These are phyloP conservation scores for Phytopythium helicoides DNA, from an alignment of 352 stramenopile species.

Conservation along the genomic window DNA sequence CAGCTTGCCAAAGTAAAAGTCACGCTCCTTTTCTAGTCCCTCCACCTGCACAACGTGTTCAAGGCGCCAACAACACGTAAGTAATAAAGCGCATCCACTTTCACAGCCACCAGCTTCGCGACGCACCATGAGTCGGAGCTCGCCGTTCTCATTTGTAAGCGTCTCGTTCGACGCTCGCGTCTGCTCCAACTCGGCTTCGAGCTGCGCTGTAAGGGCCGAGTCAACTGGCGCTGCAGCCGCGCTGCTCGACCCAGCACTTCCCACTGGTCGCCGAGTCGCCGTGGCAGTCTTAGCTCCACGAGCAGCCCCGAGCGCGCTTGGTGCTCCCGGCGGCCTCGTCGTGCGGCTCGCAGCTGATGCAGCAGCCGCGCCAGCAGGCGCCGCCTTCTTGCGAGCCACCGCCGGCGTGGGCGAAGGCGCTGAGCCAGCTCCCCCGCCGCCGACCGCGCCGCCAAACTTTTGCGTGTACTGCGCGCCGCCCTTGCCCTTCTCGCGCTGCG, in stretches of 20 bases:
- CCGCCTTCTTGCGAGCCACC: constrained; percentile 27
- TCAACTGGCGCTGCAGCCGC: constrained; percentile 14
- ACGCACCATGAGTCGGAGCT: constrained; percentile 62
- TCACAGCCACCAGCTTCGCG: constrained; percentile 4
- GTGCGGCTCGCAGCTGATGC: constrained; percentile 20
- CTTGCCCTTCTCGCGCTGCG: constrained; percentile 93
- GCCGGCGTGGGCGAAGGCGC: constrained; percentile 27
- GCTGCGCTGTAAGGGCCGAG: constrained; percentile 31
- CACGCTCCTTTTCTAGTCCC: constrained; percentile 92
- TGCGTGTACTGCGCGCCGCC: constrained; percentile 81
- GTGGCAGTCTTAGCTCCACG: constrained; percentile 20
- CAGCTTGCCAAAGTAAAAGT: constrained; percentile 99
- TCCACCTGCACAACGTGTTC: constrained; percentile 54
- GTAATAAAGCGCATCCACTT: neutral
- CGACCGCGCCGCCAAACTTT: constrained; percentile 49
- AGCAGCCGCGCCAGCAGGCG: constrained; percentile 13
- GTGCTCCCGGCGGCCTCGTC: constrained; percentile 46
- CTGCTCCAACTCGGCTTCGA: constrained; percentile 80
- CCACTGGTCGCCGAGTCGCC: constrained; percentile 28
- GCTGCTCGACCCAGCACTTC: constrained; percentile 18
- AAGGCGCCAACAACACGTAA: too few relatives aligned
- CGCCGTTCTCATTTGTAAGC: constrained; percentile 76
- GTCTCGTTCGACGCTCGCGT: constrained; percentile 58
- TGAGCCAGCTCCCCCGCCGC: constrained; percentile 5
- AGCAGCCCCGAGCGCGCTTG: constrained; percentile 15